Base-by-base conservation (phyloP, 2,329 filamentous ascomycete species). In the Diaporthe eres region DNA sequence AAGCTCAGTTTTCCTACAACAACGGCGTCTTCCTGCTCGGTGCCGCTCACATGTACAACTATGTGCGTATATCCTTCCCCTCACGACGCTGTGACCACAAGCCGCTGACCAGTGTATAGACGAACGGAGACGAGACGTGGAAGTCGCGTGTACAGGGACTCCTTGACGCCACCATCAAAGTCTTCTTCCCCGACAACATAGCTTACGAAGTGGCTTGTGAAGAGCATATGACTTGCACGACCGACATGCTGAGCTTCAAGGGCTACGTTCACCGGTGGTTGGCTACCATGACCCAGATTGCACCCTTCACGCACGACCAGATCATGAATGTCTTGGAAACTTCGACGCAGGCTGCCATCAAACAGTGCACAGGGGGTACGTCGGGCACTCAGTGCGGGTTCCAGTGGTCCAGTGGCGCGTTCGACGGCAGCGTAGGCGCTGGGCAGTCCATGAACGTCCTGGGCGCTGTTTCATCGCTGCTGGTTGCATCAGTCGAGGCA, bases 11-110 rank as follows among this genome's bases (percentile, higher is more conserved):
- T 83, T 86, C 88, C 0, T 90, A 96, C 85, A 92, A 90, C 86
- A 97, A 97, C 86, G 94, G 97, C 81, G 96, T 97, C 81, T 97
- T 96, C 88, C 82, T 97, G 81, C 94, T 94, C 13, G 91, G 88
- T 13, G 84, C 86, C 37, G 82, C 84, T 63, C 85, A 82, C 78
- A 77, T 77, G 76, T 77, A 77, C 49, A 77, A 77, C 31, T 71
- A 72, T 15, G 92, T 85, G 76, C 76, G 84, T 81, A 0, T 22
- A 61, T 51, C 9, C 22, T 37, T 42, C 28, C 28, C 17, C 31
- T 22, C 28, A 15, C 17, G 42, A 51, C 28, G 8, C 15, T 7
- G 12, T 25, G 7, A 19, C 19, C 19, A 37, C 44, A 8, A 8
- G 25, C 37, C 22, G 31, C 75, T 76, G 28, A 60, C 71, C 9